Evolutionary conservation across 2,329 filamentous ascomycete species (phyloP), one percentile per base, ranked within the genome.

Genomic region (Talaromyces islandicus): DNA sequence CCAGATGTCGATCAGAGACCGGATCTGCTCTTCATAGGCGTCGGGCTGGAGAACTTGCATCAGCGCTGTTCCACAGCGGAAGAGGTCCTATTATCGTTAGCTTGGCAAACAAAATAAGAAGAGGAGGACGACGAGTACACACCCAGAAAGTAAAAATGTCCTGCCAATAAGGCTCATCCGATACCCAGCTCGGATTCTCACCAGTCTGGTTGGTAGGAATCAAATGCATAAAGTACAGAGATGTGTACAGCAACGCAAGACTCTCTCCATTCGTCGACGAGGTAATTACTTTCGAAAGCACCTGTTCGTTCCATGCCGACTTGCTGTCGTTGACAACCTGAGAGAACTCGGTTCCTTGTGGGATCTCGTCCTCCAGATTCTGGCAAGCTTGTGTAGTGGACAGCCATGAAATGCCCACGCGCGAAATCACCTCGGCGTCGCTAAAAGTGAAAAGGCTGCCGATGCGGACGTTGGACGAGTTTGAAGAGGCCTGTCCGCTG

Each of bases 131-230:
- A n/a, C n/a, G n/a, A n/a, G n/a, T 14, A 9, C 9, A 6, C 29
- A 62, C 76, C 70, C 66, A 83, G 79, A 87, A 91, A 70, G 91
- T 92, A 66, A 88, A 90, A 0, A 86, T 88, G 70, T 91, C 88
- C 11, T 90, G 71, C 68, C 87, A 91, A 67, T 90, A 91, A 0
- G 87, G 88, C 69, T 89, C 87, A 1, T 77, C 76, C 48, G 82
- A 86, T 2, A 81, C 65, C 86, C 88, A 91, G 0, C 85, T 69
- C 2, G 86, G 86, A 60, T 90, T 91, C 70, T 91, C 88, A 0
- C 86, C 86, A 0, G 88, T 90, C 65, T 89, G 89, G 66, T 90
- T 88, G 66, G 90, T 87, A 2, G 88, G 88, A 57, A 84, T 87
- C 62, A 90, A 84, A 61, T 85, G 83, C 83, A 88, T 88, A 65